Conservation (phyloP, 495 filamentous ascomycete genomes). For the Astrothelium subdiscretum region DNA sequence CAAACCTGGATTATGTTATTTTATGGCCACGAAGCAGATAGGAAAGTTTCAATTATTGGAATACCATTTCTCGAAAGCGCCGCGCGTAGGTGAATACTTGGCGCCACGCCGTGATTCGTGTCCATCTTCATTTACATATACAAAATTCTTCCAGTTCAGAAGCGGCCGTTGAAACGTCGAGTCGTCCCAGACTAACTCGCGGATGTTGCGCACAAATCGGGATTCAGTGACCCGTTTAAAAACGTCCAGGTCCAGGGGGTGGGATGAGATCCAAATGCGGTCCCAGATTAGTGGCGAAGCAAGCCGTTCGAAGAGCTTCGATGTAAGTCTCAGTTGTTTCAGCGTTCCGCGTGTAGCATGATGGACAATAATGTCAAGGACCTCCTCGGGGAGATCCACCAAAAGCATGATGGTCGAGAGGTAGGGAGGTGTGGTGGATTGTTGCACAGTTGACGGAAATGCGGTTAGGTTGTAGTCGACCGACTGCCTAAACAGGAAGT, state of each 20-base stretch:
- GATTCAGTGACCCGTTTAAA: background rate
- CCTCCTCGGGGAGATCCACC: background rate
- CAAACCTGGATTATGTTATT: too few relatives aligned
- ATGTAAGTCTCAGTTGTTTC: background rate
- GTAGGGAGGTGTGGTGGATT: background rate
- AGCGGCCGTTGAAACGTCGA: background rate
- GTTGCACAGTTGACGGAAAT: background rate
- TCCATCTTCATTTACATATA: background rate
- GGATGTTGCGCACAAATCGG: background rate
- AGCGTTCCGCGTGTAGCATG: background rate
- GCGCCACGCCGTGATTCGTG: background rate
- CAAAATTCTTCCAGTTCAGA: background rate
- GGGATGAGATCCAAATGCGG: background rate
- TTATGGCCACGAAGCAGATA: too few relatives aligned
- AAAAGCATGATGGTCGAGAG: background rate
- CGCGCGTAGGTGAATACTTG: background rate
- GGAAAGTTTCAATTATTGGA: too few relatives aligned
- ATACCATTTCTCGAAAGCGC: background rate
- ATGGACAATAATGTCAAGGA: background rate
- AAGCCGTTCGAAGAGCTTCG: background rate
- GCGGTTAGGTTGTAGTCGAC: too few relatives aligned
- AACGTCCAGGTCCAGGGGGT: background rate
- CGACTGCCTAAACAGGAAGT: background rate
- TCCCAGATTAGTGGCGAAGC: background rate
- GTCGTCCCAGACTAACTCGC: background rate